phyloP scores from a whole-genome alignment of 1,139 yeast species.

The Saccharomycopsis phalli region DNA sequence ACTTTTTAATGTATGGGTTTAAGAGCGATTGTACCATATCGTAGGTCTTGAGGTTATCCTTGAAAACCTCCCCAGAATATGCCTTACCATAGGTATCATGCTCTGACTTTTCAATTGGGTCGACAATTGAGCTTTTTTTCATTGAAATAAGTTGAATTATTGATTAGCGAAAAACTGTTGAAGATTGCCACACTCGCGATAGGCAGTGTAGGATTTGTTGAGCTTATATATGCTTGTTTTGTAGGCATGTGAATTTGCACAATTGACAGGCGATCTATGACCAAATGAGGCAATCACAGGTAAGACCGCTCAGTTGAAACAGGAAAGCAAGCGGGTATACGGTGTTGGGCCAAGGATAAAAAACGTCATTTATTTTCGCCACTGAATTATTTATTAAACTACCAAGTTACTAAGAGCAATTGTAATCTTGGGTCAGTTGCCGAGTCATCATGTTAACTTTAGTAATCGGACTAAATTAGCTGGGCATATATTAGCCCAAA shows the following conservation, averaged over 20 bases:
- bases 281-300: no score
- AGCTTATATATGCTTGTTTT: conserved; percentile 1
- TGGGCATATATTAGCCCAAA: no score
- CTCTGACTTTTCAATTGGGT: not conserved
- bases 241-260: not conserved
- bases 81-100: conserved; percentile 13
- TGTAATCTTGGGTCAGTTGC: no score
- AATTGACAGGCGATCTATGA: no score
- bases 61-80: conserved; percentile 16
- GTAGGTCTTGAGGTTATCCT: conserved; percentile 53
- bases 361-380: no score
- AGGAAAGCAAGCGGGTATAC: no score
- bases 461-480: no score
- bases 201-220: not conserved
- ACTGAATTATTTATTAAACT: no score
- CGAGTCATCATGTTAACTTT: no score
- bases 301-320: no score
- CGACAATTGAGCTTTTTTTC: not conserved
- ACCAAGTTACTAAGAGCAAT: no score
- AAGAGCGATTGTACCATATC: conserved; percentile 81
- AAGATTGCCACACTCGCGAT: not conserved
- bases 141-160: not conserved
- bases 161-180: not conserved
- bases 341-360: no score
- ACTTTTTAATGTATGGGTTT: conserved; percentile 67